Conservation (phyloP, 345 rosid species). For the Citrus hindsii region DNA sequence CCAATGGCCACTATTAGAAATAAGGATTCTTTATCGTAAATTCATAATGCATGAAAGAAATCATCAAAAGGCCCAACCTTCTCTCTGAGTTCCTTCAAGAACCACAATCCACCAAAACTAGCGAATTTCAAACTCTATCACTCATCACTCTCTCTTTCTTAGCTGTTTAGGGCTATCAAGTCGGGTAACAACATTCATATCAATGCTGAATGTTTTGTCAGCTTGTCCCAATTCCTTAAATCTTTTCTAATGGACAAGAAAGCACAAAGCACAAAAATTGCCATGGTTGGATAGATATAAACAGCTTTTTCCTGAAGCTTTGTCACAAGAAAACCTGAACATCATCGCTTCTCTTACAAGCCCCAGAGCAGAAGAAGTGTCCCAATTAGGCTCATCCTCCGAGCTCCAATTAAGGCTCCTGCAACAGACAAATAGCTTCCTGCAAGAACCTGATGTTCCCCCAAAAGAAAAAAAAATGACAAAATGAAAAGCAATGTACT, state of each 20-base stretch:
- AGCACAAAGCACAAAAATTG: conserved; percentile 47
- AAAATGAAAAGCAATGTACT: not conserved
- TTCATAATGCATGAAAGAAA: too few relatives aligned
- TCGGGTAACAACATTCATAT: too few relatives aligned
- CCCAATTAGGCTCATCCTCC: conserved; percentile 62
- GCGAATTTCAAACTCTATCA: too few relatives aligned
- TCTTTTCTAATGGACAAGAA: conserved; percentile 62
- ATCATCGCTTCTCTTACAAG: conserved; percentile 34
- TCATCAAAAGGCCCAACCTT: too few relatives aligned
- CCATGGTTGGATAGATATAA: conserved; percentile 42
- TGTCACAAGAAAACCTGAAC: conserved; percentile 16
- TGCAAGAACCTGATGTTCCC: conserved; percentile 52
- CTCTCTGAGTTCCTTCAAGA: too few relatives aligned
- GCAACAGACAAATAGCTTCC: conserved; percentile 74
- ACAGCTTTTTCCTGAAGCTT: conserved; percentile 11
- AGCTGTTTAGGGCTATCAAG: too few relatives aligned
- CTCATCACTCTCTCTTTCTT: too few relatives aligned
- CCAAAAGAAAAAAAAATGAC: not conserved
- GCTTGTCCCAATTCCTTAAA: conserved; percentile 23
- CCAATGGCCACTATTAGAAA: too few relatives aligned
- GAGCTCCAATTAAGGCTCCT: conserved; percentile 56
- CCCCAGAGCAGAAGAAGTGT: conserved; percentile 65
- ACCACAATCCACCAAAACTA: too few relatives aligned
- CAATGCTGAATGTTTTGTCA: too few relatives aligned
- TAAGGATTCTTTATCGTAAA: too few relatives aligned